Percentiles rank a stretch among this genome's conserved stretches.
These are phyloP conservation scores for Fusarium cicatricum DNA, from an alignment of 2,329 filamentous ascomycete genomes.

Conservation along the genomic window DNA sequence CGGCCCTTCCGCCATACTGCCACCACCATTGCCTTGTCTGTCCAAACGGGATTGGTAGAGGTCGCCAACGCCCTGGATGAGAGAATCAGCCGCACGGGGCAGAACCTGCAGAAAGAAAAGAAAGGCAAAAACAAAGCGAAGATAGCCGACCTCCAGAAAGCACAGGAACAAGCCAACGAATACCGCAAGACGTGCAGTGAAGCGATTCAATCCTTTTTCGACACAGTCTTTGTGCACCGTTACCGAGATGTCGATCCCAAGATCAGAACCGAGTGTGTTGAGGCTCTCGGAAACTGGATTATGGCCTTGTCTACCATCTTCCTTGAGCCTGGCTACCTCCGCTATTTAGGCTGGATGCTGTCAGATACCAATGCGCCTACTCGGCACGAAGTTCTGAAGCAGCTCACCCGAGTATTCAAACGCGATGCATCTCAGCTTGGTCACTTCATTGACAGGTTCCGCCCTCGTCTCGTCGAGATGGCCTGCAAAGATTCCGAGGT, in stretches of 20 bases:
- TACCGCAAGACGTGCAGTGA: conserved; percentile 75
- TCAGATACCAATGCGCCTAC: conserved; percentile 81
- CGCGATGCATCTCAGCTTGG: conserved; percentile 84
- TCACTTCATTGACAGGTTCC: conserved; percentile 93
- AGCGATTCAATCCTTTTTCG: conserved; percentile 85
- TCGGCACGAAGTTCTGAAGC: conserved; percentile 85
- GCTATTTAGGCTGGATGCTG: conserved; percentile 95
- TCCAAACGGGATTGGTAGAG: conserved; percentile 79
- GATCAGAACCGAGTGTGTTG: conserved; percentile 88
- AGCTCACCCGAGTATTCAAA: conserved; percentile 81
- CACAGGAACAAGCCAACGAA: conserved; percentile 73
- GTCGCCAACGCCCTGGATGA: conserved; percentile 76
- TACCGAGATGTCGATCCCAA: conserved; percentile 93
- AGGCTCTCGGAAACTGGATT: conserved; percentile 90
- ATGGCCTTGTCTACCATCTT: conserved; percentile 84
- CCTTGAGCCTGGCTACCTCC: conserved; percentile 87
- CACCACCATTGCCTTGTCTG: conserved; percentile 81
- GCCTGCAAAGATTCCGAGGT: conserved; percentile 85
- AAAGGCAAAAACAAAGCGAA: conserved; percentile 80
- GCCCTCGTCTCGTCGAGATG: conserved; percentile 89
- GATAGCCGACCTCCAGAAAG: conserved; percentile 75
- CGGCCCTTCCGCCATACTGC: conserved; percentile 95
- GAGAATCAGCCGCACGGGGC: conserved; percentile 76
- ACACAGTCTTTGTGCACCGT: conserved; percentile 92
- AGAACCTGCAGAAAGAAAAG: conserved; percentile 80